These are phyloP conservation scores for Rosa rugosa DNA, from an alignment of 306 rosid species.

Conservation along the genomic window DNA sequence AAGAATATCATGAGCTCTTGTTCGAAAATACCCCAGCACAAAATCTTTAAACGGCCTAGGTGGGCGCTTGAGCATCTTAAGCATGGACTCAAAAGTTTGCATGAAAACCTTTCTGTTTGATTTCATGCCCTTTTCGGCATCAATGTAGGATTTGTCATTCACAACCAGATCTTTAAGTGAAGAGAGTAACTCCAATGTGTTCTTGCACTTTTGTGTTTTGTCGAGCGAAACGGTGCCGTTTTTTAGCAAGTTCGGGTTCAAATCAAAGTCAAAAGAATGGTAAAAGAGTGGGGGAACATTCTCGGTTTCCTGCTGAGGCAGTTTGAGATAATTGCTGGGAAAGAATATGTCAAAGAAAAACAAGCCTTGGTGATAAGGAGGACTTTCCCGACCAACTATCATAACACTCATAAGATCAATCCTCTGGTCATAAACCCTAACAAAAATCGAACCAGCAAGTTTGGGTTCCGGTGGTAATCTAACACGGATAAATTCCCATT, in stretches of 20 bases:
- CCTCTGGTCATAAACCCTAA: conserved; percentile 25
- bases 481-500: background rate
- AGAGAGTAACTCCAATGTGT: conserved; percentile 16
- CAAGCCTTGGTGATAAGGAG: conserved; percentile 26
- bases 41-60: conserved; percentile 24
- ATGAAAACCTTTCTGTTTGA: background rate
- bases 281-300: conserved; percentile 1
- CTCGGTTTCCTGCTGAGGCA: conserved; percentile 1
- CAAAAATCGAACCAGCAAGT: conserved; percentile 19
- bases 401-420: conserved; percentile 34
- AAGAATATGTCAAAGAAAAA: conserved; percentile 38
- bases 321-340: conserved; percentile 24
- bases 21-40: conserved; percentile 30
- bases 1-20: conserved; percentile 32
- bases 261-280: conserved; percentile 14
- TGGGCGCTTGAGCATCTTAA: conserved; percentile 11
- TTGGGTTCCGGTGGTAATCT: background rate
- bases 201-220: background rate
- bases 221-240: conserved; percentile 2
- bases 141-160: background rate
- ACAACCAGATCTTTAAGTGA: background rate
- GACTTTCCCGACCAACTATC: conserved; percentile 22
- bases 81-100: conserved; percentile 26
- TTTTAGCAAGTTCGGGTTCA: conserved; percentile 1
- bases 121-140: background rate